phyloP scores from a whole-genome alignment of 192 early-diverging fungal genomes.

The Paraglomus brasilianum region DNA sequence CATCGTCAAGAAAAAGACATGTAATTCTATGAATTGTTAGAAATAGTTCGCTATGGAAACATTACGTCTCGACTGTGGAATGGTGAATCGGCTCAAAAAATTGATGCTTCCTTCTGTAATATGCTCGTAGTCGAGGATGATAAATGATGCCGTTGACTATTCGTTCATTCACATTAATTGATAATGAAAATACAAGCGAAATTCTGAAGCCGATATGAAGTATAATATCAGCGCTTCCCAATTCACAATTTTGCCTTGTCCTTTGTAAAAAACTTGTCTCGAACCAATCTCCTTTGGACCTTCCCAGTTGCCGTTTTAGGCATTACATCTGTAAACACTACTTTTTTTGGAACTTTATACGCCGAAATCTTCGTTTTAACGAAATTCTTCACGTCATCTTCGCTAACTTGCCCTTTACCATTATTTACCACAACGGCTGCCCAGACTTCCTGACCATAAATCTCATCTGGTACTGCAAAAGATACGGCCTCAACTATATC shows the following conservation, averaged over 20 bases:
- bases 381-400: conserved; percentile 51
- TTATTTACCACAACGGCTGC: conserved; percentile 60
- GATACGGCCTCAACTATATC: conserved; percentile 71
- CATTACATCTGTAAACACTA: conserved; percentile 62
- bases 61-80: no score
- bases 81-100: background rate
- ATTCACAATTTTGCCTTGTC: conserved; percentile 27
- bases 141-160: background rate
- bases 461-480: conserved; percentile 72
- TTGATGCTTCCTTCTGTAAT: background rate
- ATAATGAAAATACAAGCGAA: no score
- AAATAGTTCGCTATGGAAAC: no score
- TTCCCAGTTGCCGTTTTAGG: conserved; percentile 78
- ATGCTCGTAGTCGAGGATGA: background rate
- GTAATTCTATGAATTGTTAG: no score
- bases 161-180: no score
- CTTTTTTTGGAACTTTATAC: conserved; percentile 73
- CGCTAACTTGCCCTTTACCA: conserved; percentile 44
- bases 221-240: no score
- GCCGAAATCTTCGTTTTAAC: conserved; percentile 55
- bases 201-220: no score
- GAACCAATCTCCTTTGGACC: conserved; percentile 62
- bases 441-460: conserved; percentile 84
- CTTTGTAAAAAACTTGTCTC: conserved; percentile 52
- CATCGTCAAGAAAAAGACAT: no score